A percentile compares a stretch with the other conserved stretches of the same genome.
Evolutionary conservation across 1,139 yeast species (phyloP).

Genomic region (Hemisphaericaspora xylanilytica): DNA sequence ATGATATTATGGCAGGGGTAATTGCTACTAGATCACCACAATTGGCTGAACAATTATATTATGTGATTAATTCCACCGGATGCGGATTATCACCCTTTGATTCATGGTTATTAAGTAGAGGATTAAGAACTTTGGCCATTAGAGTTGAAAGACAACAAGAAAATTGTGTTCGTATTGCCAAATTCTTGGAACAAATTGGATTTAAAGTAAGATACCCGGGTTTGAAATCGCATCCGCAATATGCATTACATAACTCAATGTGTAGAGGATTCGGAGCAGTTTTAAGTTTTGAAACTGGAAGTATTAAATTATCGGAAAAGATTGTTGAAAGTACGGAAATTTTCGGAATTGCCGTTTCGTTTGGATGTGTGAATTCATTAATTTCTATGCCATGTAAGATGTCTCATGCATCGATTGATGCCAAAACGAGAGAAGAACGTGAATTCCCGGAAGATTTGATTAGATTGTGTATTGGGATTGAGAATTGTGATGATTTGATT

Average conservation of each 20-base stretch:
- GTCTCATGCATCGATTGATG: slow-evolving; percentile 96
- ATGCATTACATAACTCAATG: slow-evolving; percentile 72
- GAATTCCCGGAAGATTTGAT: slow-evolving; percentile 90
- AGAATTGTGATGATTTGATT: slow-evolving; percentile 62
- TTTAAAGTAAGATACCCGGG: slow-evolving; percentile 85
- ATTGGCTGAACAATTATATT: slow-evolving; percentile 68
- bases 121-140: slow-evolving; percentile 80
- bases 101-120: slow-evolving; percentile 83
- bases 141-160: slow-evolving; percentile 85
- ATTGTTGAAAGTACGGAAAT: slow-evolving; percentile 75
- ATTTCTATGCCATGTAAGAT: slow-evolving; percentile 91
- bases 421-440: slow-evolving; percentile 79
- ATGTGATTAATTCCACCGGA: slow-evolving; percentile 84
- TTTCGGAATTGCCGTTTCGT: slow-evolving; percentile 88
- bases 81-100: slow-evolving; percentile 91
- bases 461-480: slow-evolving; percentile 86
- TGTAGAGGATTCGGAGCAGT: slow-evolving; percentile 90
- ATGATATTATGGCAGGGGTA: slow-evolving; percentile 93
- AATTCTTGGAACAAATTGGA: slow-evolving; percentile 60
- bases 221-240: slow-evolving; percentile 74
- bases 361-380: slow-evolving; percentile 90
- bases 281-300: slow-evolving; percentile 83
- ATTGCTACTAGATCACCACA: slow-evolving; percentile 65
- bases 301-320: slow-evolving; percentile 60
- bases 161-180: slow-evolving; percentile 72